Evolutionary conservation across 805 yeast genomes (phyloP), one percentile per base, ranked within the genome.

Genomic region (Ogataea methanolica): DNA sequence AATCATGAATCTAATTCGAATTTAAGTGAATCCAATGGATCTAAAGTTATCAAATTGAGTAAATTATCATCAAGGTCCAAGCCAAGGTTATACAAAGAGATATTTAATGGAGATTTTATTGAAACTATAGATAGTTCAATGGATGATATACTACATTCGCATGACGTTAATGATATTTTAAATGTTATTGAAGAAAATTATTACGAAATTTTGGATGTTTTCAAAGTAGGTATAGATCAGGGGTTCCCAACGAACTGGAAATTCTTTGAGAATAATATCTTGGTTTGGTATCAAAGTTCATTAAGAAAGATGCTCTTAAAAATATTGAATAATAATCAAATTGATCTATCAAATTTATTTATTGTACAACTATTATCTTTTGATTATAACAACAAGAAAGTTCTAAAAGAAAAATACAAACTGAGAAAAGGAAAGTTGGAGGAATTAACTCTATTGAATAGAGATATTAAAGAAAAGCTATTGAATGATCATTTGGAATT

Each of bases 171-270:
- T 7, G 48, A 52, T 4, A 80, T 89, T 1, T 72, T 87, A 48
- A 83, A 84, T 36, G 81, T 86, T 54, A 67, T 91, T 46, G 83
- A 82, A 48, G 59, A 61, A 16, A 92, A 97, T 91, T 76, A 90
- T 17, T 88, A 85, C 63, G 83, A 85, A 54, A 97, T 92, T 58
- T 68, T 94, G 46, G 66, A 75, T 31, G 76, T 84, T 47, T 88
- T 86, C 5, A 76, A 79, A 47, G 76, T 76, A 21, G 81, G 81
- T 31, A 68, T 88, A 22, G 65, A 72, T 2, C 71, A 70, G 14
- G 74, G 83, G 44, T 82, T 88, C 50, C 97, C 98, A 0, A 59
- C 61, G 17, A 72, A 76, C 47, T 94, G 98, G 97, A 73, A 81
- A 41, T 72, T 92, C 33, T 80, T 83, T 58, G 70, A 26, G 4